Evolutionary conservation across 805 yeast genomes (phyloP).

Genomic region (Pichia cephalocereana): DNA sequence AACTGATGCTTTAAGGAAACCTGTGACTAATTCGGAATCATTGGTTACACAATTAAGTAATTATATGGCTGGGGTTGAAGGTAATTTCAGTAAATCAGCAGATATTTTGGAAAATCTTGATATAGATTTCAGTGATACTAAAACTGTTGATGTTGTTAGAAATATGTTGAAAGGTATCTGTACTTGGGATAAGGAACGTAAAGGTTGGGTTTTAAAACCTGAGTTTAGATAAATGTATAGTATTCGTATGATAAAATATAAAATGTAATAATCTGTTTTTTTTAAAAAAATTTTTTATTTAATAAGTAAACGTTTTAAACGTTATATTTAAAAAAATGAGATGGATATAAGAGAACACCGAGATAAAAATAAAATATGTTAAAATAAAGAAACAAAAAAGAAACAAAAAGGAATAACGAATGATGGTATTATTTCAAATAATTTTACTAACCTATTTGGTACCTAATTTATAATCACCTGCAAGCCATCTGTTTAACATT

Average conservation of each 20-base stretch:
- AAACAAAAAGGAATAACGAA: not conserved
- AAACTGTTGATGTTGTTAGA: conserved; percentile 52
- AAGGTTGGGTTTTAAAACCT: conserved; percentile 58
- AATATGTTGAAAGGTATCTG: conserved; percentile 64
- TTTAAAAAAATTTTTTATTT: not conserved
- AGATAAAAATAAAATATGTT: not conserved
- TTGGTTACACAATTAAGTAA: conserved; percentile 17
- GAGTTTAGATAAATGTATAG: conserved; percentile 31
- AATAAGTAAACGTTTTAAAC: no score
- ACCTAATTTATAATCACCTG: conserved; percentile 39
- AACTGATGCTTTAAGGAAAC: conserved; percentile 12
- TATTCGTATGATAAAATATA: not conserved
- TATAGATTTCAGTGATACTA: conserved; percentile 34
- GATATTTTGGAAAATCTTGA: conserved; percentile 21
- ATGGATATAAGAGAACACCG: not conserved
- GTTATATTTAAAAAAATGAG: not conserved
- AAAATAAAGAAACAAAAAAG: not conserved
- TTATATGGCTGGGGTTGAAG: conserved; percentile 22
- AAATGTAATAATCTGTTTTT: not conserved
- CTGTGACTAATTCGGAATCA: conserved; percentile 9
- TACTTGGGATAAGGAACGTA: conserved; percentile 46
- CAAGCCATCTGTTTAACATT: conserved; percentile 69
- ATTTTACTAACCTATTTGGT: conserved; percentile 12
- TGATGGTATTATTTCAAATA: not conserved
- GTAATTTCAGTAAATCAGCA: conserved; percentile 24